Percentiles rank a stretch among this genome's conserved stretches.
These are phyloP conservation scores for Neofusicoccum kwambonambiense DNA, from an alignment of 2,329 filamentous ascomycete species.

Conservation along the genomic window DNA sequence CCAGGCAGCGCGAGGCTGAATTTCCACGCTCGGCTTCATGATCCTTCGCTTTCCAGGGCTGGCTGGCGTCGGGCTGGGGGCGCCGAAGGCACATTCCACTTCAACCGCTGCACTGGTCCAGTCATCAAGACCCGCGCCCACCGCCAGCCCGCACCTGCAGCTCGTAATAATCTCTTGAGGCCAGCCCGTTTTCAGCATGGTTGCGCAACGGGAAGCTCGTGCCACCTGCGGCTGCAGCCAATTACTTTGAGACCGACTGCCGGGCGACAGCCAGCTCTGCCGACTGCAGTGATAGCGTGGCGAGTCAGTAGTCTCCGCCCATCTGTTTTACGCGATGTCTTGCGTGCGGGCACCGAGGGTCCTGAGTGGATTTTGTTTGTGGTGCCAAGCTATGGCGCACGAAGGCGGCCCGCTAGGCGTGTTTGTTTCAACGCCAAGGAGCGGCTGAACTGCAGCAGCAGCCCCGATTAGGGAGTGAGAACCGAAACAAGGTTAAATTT, in stretches of 20 bases:
- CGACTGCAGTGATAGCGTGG: neutral
- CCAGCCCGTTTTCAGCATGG: neutral
- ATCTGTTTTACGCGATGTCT: neutral
- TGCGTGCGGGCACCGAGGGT: neutral
- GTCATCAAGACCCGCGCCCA: neutral
- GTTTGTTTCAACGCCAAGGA: slow-evolving; percentile 6
- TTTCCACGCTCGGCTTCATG: slow-evolving; percentile 1
- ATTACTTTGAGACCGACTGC: neutral
- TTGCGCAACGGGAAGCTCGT: neutral
- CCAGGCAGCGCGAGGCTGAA: slow-evolving; percentile 9
- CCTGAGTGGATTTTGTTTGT: neutral
- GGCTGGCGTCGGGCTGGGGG: neutral
- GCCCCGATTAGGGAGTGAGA: neutral
- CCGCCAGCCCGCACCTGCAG: neutral
- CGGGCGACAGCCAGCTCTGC: neutral
- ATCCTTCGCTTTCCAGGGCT: slow-evolving; percentile 18
- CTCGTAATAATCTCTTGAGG: neutral
- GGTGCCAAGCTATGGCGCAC: neutral
- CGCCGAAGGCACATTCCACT: neutral
- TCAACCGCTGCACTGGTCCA: neutral
- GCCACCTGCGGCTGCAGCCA: neutral
- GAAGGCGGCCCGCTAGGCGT: slow-evolving; percentile 1
- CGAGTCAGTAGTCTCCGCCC: neutral
- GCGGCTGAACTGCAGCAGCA: slow-evolving; percentile 4
- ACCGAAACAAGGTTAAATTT: neutral